A percentile compares a stretch with the other conserved stretches of the same genome.
These are phyloP conservation scores for Paramecium tetraurelia DNA, from an alignment of 73 alveolate species.

Conservation along the genomic window DNA sequence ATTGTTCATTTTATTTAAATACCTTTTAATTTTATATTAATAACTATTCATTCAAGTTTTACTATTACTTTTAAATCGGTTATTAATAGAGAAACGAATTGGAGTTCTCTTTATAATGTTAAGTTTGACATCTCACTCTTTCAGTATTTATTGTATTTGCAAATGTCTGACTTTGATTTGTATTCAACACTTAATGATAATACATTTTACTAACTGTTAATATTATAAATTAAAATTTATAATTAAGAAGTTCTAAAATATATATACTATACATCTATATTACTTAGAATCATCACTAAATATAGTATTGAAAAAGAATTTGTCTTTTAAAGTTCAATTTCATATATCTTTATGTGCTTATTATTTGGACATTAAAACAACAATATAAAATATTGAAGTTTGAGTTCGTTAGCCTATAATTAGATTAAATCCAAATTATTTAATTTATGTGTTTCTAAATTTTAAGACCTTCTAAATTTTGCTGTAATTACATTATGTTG, in stretches of 20 bases:
- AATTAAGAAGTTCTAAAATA: neutral
- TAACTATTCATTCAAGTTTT: neutral
- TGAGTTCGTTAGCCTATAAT: neutral
- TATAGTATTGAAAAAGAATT: no score
- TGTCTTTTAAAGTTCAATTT: no score
- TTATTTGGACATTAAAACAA: no score
- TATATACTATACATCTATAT: neutral
- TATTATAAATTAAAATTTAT: neutral
- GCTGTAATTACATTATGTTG: neutral
- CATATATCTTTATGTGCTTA: no score
- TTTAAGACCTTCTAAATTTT: neutral
- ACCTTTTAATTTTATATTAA: neutral
- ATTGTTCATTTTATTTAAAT: neutral
- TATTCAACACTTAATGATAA: neutral
- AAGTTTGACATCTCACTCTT: neutral
- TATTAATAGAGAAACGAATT: neutral
- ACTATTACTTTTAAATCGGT: neutral
- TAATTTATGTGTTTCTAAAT: no score
- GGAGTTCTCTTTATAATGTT: neutral
- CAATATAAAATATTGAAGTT: no score
- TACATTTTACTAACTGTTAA: slow-evolving; percentile 25
- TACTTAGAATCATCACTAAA: neutral
- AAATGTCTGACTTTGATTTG: neutral
- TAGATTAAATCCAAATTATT: neutral
- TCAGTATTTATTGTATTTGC: neutral